phyloP scores from a whole-genome alignment of 345 rosid genomes.

The Crucihimalaya himalaica region DNA sequence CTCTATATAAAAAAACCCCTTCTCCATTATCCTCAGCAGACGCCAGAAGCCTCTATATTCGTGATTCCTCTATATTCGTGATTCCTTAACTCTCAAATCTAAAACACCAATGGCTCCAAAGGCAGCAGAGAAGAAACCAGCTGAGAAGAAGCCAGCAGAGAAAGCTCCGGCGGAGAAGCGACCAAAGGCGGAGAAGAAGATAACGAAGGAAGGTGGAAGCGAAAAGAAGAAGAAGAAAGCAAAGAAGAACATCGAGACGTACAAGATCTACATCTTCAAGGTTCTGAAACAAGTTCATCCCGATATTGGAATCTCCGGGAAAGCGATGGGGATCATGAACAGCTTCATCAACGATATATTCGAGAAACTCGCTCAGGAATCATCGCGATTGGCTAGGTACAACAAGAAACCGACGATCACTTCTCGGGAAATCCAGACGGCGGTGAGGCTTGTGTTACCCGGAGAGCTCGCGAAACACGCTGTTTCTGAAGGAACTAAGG shows the following conservation, averaged over 20 bases:
- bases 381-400: constrained; percentile 37
- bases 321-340: constrained; percentile 46
- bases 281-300: constrained; percentile 43
- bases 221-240: constrained; percentile 42
- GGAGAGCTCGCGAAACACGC: constrained; percentile 45
- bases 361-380: constrained; percentile 42
- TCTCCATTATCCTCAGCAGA: no score
- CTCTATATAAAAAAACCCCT: constrained; percentile 13
- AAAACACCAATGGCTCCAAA: constrained; percentile 28
- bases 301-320: constrained; percentile 37
- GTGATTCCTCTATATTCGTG: no score
- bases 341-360: constrained; percentile 42
- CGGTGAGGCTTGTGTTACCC: constrained; percentile 38
- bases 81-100: not conserved
- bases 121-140: constrained; percentile 45
- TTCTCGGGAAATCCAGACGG: constrained; percentile 40
- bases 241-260: constrained; percentile 41
- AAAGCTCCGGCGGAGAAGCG: constrained; percentile 35
- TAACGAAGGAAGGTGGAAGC: constrained; percentile 35
- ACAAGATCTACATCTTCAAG: constrained; percentile 48
- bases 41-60: no score
- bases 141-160: constrained; percentile 34
- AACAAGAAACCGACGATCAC: constrained; percentile 41
- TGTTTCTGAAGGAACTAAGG: constrained; percentile 42
- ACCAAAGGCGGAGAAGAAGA: constrained; percentile 44